Conservation (phyloP, 805 yeast species). For the Metschnikowia cubensis region DNA sequence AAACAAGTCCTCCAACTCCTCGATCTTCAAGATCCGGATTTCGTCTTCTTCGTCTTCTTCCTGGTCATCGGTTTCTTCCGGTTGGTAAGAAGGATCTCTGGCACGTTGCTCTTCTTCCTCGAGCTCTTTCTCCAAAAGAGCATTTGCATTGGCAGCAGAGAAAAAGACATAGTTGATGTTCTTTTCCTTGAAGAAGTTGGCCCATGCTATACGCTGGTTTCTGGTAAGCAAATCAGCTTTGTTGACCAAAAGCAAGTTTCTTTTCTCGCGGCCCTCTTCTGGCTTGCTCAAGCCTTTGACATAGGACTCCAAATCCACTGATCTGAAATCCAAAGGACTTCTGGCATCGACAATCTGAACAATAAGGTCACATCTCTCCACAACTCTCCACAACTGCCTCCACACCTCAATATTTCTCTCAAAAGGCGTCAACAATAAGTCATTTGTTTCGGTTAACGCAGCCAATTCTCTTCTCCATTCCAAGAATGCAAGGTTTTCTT, state of each 20-base stretch:
- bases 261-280: conserved; percentile 48
- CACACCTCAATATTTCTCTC: conserved; percentile 97
- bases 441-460: conserved; percentile 74
- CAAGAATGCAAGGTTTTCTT: conserved; percentile 85
- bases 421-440: conserved; percentile 87
- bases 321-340: conserved; percentile 86
- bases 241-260: conserved; percentile 79
- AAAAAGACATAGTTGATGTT: conserved; percentile 85
- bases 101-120: conserved; percentile 35
- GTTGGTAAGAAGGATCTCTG: conserved; percentile 13
- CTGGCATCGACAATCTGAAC: conserved; percentile 98
- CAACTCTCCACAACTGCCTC: conserved; percentile 98
- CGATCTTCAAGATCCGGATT: conserved; percentile 71
- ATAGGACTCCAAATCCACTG: conserved; percentile 80
- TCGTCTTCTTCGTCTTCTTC: conserved; percentile 21
- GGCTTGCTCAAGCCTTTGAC: conserved; percentile 68
- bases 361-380: conserved; percentile 87
- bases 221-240: conserved; percentile 85
- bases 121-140: conserved; percentile 61
- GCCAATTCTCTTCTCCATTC: conserved; percentile 95
- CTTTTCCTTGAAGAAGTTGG: conserved; percentile 65
- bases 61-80: background rate
- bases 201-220: conserved; percentile 82
- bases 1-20: conserved; percentile 80
- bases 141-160: conserved; percentile 85